Evolutionary conservation across 306 rosid genomes (phyloP), one percentile per base, ranked within the genome.

Genomic region (Pyrus communis): DNA sequence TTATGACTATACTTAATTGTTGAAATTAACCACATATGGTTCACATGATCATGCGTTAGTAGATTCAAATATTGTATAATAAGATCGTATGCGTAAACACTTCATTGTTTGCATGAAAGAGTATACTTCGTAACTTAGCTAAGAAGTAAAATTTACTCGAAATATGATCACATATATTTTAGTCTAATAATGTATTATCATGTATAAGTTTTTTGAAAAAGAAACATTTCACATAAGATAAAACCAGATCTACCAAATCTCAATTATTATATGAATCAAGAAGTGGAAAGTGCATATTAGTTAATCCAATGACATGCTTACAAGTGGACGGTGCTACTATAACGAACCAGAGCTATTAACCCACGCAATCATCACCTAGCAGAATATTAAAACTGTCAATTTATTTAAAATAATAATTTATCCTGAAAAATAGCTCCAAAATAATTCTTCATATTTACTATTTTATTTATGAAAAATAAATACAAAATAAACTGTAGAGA

Each of bases 261-360:
- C 42, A 10, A 54, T n/a, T 22, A 11, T 63, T 12, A 7, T 2
- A 31, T 4, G 46, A 66, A 18, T 19, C 2, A 17, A 30, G 45
- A 30, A 52, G 12, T 5, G 8, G 46, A 30, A 31, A 40, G 75
- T 54, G 63, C 35, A 11, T 12, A 5, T 33, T 33, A 33, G 38
- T n/a, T 31, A 62, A 22, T 72, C 77, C 10, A 71, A 42, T 64
- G 18, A 22, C 11, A 40, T 15, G 17, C 18, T 3, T 49, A 14
- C 70, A 64, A 57, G 69, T 45, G 3, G 62, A 72, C 81, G 81
- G 66, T 67, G 27, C 57, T 27, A 61, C 38, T 65, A 2, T 0
- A 73, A 63, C 18, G 22, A 63, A 15, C 21, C 42, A 7, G 19
- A 63, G 12, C 4, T 7, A 14, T 15, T 2, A 30, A 63, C n/a